Conservation (phyloP, 176 grass and related monocot species). For the Echinochloa phyllopogon region DNA sequence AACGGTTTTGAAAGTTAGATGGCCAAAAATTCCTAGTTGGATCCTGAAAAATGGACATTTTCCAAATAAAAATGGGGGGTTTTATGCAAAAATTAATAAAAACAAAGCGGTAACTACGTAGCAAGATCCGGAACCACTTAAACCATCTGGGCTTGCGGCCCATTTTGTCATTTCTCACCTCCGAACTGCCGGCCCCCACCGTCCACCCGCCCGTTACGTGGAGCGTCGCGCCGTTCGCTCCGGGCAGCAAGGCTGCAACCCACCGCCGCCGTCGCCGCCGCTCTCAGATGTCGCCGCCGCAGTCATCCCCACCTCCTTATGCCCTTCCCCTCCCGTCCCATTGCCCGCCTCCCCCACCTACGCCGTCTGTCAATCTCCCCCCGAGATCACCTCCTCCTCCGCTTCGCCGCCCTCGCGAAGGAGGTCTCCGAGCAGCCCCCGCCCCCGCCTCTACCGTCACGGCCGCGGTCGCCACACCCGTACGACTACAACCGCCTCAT, state of each 20-base stretch:
- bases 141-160: constrained; percentile 13
- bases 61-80: too few relatives aligned
- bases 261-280: constrained; percentile 11
- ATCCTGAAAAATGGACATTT: too few relatives aligned
- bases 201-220: background rate
- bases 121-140: background rate
- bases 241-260: constrained; percentile 37
- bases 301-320: constrained; percentile 34
- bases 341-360: constrained; percentile 14
- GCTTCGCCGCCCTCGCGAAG: constrained; percentile 71
- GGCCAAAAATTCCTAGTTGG: too few relatives aligned
- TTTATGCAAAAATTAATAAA: too few relatives aligned
- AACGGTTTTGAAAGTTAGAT: too few relatives aligned
- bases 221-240: constrained; percentile 21
- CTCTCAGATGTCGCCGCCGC: constrained; percentile 56
- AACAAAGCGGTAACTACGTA: too few relatives aligned
- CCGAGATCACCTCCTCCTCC: constrained; percentile 44
- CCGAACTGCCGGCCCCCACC: background rate
- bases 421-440: constrained; percentile 52
- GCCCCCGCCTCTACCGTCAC: constrained; percentile 31
- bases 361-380: constrained; percentile 34
- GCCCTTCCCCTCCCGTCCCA: constrained; percentile 30
- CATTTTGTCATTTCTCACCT: constrained; percentile 40
- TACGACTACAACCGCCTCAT: constrained; percentile 90
- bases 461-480: constrained; percentile 66